Evolutionary conservation across 768 basidiomycete genomes (phyloP), one percentile per base, ranked within the genome.

Genomic region (Mycena olivaceomarginata): DNA sequence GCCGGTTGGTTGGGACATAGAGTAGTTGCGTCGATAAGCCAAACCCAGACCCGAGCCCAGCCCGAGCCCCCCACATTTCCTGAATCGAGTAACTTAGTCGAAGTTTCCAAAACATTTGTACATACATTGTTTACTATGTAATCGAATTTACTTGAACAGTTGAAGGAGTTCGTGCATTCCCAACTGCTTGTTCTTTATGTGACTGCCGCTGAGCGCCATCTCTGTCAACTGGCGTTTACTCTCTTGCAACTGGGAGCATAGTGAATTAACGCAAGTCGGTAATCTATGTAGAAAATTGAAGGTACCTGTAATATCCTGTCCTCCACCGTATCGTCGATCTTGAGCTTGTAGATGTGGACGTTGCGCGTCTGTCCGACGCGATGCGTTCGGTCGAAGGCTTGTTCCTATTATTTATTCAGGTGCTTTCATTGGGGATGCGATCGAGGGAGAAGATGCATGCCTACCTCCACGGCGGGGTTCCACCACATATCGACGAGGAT

Each of bases 401-500:
- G 98, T 73, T 98, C 97, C 91, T 77, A 48, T 10, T 4, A 31
- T 31, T 31, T 31, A 31, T 62, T 6, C 5, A 20, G 7, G 11
- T 15, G 62, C 6, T 13, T 67, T 56, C 11, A 56, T 37, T 53
- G 7, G 20, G 16, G 22, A 56, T 31, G 20, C 6, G 39, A 11
- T 20, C 16, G 22, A 39, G 16, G 5, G 11, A 46, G 16, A n/a
- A 66, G 20, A 65, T 64, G 18, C 56, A 59, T n/a, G 41, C 45
- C 39, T 31, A 94, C 94, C 85, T 96, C 95, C 5, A 96, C 88
- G 0, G 95, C 96, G 15, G 96, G 96, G 83, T 96, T 95, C 97
- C 98, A 99, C 97, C 97, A 99, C 79, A 97, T 87, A 83, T 98
- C 98, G 69, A 96, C 92, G 5, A 99, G 90, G 79, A 99, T 95